Conservation (phyloP, 768 basidiomycete species). For the Tulasnella sp. region DNA sequence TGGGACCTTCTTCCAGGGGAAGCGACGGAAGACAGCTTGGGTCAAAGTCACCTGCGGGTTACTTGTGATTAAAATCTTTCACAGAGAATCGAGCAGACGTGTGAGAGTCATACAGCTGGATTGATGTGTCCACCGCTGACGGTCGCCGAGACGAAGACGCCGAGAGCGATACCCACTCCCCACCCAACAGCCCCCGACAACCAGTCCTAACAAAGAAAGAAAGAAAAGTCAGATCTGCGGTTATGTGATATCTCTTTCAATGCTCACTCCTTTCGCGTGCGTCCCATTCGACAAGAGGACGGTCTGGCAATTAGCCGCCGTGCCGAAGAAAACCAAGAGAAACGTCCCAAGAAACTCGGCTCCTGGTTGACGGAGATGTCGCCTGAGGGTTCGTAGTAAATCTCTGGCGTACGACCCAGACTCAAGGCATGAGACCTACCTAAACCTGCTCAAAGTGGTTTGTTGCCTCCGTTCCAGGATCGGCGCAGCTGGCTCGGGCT, state of each 20-base stretch:
- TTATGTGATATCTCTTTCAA: too few species aligned
- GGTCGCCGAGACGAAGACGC: constrained; percentile 13
- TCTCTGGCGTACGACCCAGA: background rate
- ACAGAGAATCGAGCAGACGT: background rate
- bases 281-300: constrained; percentile 30
- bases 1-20: constrained; percentile 18
- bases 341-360: constrained; percentile 52
- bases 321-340: constrained; percentile 24
- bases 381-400: background rate
- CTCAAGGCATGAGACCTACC: background rate
- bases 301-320: constrained; percentile 46
- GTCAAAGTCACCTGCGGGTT: constrained; percentile 8
- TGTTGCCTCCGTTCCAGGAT: background rate
- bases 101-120: background rate
- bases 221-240: too few species aligned
- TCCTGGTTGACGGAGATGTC: constrained; percentile 41
- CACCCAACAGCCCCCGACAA: constrained; percentile 9
- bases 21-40: constrained; percentile 14
- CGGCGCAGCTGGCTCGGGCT: background rate
- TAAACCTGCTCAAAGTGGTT: background rate
- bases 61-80: background rate
- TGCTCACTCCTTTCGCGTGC: constrained; percentile 41
- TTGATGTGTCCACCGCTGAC: constrained; percentile 14
- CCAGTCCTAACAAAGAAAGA: background rate
- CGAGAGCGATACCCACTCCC: constrained; percentile 13